These are phyloP conservation scores for Starmerella lactis-condensi DNA, from an alignment of 805 yeast genomes.

Conservation along the genomic window DNA sequence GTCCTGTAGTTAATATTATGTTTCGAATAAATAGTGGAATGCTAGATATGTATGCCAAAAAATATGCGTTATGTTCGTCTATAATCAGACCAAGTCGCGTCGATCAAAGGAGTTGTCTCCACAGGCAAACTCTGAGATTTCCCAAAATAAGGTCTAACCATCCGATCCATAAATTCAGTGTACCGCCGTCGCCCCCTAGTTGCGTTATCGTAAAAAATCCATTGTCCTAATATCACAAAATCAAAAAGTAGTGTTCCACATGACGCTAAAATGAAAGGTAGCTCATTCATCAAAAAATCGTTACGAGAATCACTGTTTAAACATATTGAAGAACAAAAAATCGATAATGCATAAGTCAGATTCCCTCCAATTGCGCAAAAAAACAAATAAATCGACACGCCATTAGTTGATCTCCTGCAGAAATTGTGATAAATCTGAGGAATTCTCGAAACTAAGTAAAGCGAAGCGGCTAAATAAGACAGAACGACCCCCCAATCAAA, in stretches of 20 bases:
- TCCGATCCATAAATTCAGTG: conserved; percentile 8
- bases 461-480: conserved; percentile 64
- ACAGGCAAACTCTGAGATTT: conserved; percentile 1
- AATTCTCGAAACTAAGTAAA: conserved; percentile 59
- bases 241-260: conserved; percentile 75
- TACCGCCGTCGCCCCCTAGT: conserved; percentile 7
- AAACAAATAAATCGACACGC: conserved; percentile 65
- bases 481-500: no score
- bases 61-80: no score
- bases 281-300: conserved; percentile 42
- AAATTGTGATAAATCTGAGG: conserved; percentile 74
- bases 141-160: conserved; percentile 12
- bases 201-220: conserved; percentile 7
- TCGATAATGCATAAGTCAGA: conserved; percentile 54
- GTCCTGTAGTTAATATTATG: no score
- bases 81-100: no score
- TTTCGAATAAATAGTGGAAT: no score
- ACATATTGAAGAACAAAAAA: conserved; percentile 36
- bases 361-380: conserved; percentile 66
- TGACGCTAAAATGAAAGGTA: conserved; percentile 72
- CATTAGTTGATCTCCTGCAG: conserved; percentile 63
- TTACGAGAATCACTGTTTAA: conserved; percentile 26
- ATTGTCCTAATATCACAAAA: conserved; percentile 27
- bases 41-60: no score
- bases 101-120: no score